Conservation (phyloP, 352 stramenopile genomes). For the Elongisporangium prolatum region DNA sequence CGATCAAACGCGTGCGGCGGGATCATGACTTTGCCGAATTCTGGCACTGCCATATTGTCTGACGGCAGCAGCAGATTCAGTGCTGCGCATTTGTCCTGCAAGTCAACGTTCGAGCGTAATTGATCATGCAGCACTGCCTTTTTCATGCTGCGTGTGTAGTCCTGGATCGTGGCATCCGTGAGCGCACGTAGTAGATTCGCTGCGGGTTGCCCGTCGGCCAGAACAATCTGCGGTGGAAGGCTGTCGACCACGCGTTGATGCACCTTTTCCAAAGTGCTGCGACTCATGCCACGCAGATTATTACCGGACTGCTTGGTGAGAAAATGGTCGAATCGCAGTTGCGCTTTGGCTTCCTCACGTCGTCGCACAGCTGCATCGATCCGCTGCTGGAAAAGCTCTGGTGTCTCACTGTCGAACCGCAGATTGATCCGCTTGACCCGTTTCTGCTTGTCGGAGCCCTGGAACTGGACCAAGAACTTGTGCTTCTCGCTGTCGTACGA, state of each 20-base stretch:
- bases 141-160: constrained; percentile 92
- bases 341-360: constrained; percentile 77
- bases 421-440: constrained; percentile 89
- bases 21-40: constrained; percentile 79
- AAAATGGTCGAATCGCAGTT: constrained; percentile 91
- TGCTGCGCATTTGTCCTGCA: constrained; percentile 62
- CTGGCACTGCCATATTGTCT: constrained; percentile 13
- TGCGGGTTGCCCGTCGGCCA: constrained; percentile 59
- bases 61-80: constrained; percentile 54
- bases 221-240: constrained; percentile 47
- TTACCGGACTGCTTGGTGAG: constrained; percentile 69
- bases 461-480: constrained; percentile 85
- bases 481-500: constrained; percentile 56
- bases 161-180: constrained; percentile 86
- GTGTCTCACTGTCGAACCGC: constrained; percentile 82
- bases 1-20: constrained; percentile 59
- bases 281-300: constrained; percentile 75
- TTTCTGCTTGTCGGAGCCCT: constrained; percentile 83
- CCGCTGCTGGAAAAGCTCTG: constrained; percentile 65
- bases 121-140: constrained; percentile 80
- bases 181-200: constrained; percentile 68
- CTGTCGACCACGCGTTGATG: constrained; percentile 84
- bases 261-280: constrained; percentile 72
- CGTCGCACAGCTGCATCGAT: constrained; percentile 56
- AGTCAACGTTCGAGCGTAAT: constrained; percentile 35